Conservation (phyloP, 768 basidiomycete genomes). For the Suillus paluster region DNA sequence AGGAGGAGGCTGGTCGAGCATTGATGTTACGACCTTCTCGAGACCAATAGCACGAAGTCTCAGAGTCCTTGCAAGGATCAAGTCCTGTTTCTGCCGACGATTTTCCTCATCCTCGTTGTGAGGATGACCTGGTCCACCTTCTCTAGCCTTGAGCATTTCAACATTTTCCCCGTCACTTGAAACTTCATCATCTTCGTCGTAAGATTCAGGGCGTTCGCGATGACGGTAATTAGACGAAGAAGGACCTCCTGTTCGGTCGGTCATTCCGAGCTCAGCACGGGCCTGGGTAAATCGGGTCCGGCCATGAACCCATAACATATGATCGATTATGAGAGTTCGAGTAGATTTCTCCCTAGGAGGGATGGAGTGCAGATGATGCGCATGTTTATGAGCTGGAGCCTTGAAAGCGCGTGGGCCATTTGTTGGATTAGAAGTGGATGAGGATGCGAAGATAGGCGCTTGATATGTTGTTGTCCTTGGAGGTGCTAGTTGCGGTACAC, state of each 20-base stretch:
- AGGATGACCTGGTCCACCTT: slow-evolving; percentile 51
- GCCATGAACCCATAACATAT: slow-evolving; percentile 85
- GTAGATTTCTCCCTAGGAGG: slow-evolving; percentile 91
- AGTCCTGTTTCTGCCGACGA: slow-evolving; percentile 58
- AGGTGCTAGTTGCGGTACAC: slow-evolving; percentile 15
- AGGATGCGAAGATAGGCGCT: slow-evolving; percentile 20
- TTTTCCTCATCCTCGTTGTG: slow-evolving; percentile 65
- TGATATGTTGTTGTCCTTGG: slow-evolving; percentile 7
- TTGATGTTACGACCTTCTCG: slow-evolving; percentile 80
- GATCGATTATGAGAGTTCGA: slow-evolving; percentile 84
- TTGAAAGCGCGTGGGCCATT: slow-evolving; percentile 46
- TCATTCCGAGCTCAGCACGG: slow-evolving; percentile 85
- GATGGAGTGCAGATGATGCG: slow-evolving; percentile 85
- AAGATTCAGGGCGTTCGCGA: slow-evolving; percentile 73
- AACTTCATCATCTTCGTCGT: slow-evolving; percentile 73
- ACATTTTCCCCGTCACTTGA: slow-evolving; percentile 67
- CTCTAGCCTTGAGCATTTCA: slow-evolving; percentile 48
- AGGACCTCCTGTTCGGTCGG: slow-evolving; percentile 75
- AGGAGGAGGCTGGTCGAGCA: slow-evolving; percentile 81
- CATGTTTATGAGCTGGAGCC: slow-evolving; percentile 85
- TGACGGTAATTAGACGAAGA: slow-evolving; percentile 62
- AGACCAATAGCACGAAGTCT: slow-evolving; percentile 78
- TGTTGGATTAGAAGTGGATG: slow-evolving; percentile 11
- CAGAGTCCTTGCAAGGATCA: slow-evolving; percentile 63
- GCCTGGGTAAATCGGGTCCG: slow-evolving; percentile 83